Conservation (phyloP, 106 monocot genomes). For the Xerophyta viscosa region DNA sequence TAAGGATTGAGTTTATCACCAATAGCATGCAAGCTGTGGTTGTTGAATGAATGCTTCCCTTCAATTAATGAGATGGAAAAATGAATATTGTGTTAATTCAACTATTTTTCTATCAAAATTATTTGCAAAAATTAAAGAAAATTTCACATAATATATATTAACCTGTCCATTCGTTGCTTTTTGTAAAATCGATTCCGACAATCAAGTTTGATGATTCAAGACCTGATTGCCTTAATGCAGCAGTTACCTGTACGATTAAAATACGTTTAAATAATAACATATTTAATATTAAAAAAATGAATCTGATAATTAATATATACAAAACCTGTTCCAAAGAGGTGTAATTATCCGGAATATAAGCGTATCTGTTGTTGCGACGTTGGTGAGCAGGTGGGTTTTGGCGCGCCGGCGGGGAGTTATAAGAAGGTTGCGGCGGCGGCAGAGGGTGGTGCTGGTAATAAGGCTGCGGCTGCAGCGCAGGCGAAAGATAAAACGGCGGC, state of each 20-base stretch:
- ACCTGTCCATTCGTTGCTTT: conserved; percentile 86
- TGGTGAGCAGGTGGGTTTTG: too few species aligned
- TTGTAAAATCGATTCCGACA: conserved; percentile 74
- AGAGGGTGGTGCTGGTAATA: too few species aligned
- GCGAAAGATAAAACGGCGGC: too few species aligned
- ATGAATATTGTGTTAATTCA: background rate
- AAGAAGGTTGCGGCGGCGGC: too few species aligned
- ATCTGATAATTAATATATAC: too few species aligned
- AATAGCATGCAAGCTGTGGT: conserved; percentile 46
- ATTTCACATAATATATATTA: background rate
- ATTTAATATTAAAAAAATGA: too few species aligned
- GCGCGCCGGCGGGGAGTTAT: too few species aligned
- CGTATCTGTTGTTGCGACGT: too few species aligned
- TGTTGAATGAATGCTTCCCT: conserved; percentile 51
- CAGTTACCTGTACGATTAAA: conserved; percentile 32
- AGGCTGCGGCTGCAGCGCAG: too few species aligned
- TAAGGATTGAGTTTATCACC: conserved; percentile 43
- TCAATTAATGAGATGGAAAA: background rate
- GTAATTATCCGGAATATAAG: too few species aligned
- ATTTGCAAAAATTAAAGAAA: background rate
- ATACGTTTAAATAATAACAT: too few species aligned
- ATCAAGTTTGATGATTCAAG: conserved; percentile 78
- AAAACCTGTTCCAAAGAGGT: too few species aligned
- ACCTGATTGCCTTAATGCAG: conserved; percentile 47
- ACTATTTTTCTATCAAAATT: background rate